A percentile compares a stretch with the other conserved stretches of the same genome.
Evolutionary conservation across 805 yeast species (phyloP).

Genomic region (Brettanomyces bruxellensis): DNA sequence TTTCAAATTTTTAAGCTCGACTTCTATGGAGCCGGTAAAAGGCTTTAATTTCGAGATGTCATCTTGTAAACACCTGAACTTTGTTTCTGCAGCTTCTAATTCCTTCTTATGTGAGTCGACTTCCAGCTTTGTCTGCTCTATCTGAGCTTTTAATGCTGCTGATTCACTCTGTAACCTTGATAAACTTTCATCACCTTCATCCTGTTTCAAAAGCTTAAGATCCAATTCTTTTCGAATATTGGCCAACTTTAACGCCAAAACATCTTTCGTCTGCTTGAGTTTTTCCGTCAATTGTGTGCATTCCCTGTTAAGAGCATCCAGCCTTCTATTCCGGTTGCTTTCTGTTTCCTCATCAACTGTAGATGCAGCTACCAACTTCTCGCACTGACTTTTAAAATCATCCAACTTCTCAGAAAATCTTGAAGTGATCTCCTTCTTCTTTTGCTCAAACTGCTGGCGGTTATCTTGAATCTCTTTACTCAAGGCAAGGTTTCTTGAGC

Average conservation of each 20-base stretch:
- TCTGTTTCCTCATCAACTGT: conserved; percentile 19
- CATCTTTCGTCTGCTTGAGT: conserved; percentile 9
- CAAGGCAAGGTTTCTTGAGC: conserved; percentile 10
- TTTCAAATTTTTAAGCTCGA: not conserved
- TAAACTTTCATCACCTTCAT: not conserved
- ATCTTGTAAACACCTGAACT: not conserved
- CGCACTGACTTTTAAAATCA: conserved; percentile 13
- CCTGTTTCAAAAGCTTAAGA: not conserved
- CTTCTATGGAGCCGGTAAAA: not conserved
- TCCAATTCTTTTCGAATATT: conserved; percentile 2
- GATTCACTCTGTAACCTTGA: not conserved
- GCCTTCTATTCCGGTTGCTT: conserved; percentile 17
- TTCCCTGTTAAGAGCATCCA: conserved; percentile 16
- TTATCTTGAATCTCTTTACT: conserved; percentile 20
- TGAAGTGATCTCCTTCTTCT: conserved; percentile 24
- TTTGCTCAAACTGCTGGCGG: conserved; percentile 18
- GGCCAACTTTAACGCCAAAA: conserved; percentile 6
- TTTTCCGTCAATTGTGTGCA: conserved; percentile 15
- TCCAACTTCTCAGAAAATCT: conserved; percentile 10
- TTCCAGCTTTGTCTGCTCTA: not conserved
- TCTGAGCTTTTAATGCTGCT: not conserved
- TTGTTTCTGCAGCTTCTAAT: not conserved
- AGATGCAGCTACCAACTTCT: conserved; percentile 20
- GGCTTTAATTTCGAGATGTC: not conserved
- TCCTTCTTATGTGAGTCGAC: not conserved